Base-by-base conservation (phyloP, 805 yeast species). In the Torulaspora microellipsoides region DNA sequence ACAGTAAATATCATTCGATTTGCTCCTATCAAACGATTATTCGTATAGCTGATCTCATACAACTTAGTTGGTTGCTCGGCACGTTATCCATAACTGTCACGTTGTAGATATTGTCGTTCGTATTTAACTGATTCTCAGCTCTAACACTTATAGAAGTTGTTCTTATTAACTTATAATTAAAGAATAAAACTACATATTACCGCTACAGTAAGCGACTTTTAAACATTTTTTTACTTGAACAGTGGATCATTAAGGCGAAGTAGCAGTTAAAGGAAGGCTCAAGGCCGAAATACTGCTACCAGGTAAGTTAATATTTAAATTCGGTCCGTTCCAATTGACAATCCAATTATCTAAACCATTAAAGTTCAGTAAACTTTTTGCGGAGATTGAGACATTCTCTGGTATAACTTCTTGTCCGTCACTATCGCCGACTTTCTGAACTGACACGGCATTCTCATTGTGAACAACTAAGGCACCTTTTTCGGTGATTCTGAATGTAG, bases 321-420 rank as follows among this genome's bases (percentile, higher is more conserved):
- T 34, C 7, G 43, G 43, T 4, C 43, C 43, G 29, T 40, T 30
- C 43, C 43, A 40, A 13, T 40, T 40, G 17, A 40, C 28, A 11
- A 27, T 34, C 43, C 43, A 40, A 28, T 28, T 23, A 31, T 34
- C 34, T 23, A 34, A 30, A 8, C 43, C 38, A 17, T 27, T 11
- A 14, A 40, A 20, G 13, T 20, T 23, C 27, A 28, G 28, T 34
- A 27, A 7, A 10, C 38, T 28, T 31, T 40, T 29, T 3, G 38
- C 17, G 7, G 38, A 15, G 23, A 40, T 27, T 3, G 33, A 15
- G 28, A 27, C 29, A n/a, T 17, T 30, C 20, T 20, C 17, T 10
- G 13, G 20, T 17, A 32, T 28, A 14, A 36, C 23, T 20, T 20
- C 8, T 20, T 20, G 25, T 20, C 25, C 25, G 25, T 20, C 25